These are phyloP conservation scores for Paraphaeosphaeria sporulosa DNA, from an alignment of 2,329 filamentous ascomycete species.

Conservation along the genomic window DNA sequence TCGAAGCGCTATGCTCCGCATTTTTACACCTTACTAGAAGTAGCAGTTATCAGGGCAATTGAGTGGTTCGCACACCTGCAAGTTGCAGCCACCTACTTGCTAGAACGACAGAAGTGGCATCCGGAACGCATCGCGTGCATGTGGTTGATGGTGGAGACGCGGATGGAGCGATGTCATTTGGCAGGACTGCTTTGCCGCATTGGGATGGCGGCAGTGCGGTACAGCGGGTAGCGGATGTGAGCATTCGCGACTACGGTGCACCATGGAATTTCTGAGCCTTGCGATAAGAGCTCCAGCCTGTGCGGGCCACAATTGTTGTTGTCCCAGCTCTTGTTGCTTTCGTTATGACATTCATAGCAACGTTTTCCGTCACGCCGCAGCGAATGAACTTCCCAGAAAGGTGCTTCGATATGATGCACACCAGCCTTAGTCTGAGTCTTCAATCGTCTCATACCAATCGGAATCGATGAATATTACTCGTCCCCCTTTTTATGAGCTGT, in stretches of 20 bases:
- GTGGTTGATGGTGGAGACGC: conserved; percentile 15
- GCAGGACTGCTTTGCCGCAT: conserved; percentile 11
- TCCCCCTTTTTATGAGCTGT: not conserved
- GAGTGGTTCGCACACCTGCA: conserved; percentile 3
- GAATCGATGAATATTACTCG: not conserved
- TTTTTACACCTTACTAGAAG: conserved; percentile 16
- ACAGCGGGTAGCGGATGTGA: not conserved
- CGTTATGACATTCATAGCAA: not conserved
- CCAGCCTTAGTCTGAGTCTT: not conserved
- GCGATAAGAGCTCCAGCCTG: not conserved
- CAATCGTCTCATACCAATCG: not conserved
- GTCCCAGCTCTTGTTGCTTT: not conserved
- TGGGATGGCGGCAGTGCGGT: conserved; percentile 2
- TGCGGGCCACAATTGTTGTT: not conserved
- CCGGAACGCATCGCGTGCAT: conserved; percentile 5
- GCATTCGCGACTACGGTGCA: not conserved
- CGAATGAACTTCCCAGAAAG: not conserved
- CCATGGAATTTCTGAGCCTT: not conserved
- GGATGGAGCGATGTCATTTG: conserved; percentile 18
- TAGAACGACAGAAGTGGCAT: conserved; percentile 15
- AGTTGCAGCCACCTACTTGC: conserved; percentile 13
- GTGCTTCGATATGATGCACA: not conserved
- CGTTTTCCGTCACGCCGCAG: not conserved
- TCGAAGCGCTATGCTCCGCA: not conserved
- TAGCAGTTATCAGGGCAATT: conserved; percentile 10